Conservation (phyloP, 352 stramenopile species). For the Phytopythium helicoides region DNA sequence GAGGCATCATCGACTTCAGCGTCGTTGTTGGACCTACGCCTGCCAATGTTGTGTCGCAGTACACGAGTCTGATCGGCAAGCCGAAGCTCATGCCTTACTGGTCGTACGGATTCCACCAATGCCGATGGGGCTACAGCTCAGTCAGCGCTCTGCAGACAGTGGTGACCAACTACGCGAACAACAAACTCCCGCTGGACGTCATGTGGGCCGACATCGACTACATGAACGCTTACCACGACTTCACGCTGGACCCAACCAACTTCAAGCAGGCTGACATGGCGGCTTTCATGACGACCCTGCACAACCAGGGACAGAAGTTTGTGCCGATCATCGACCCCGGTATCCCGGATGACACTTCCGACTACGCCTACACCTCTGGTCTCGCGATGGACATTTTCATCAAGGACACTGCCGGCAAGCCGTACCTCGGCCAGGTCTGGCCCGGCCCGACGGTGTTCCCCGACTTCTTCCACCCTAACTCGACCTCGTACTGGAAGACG, state of each 20-base stretch:
- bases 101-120: conserved; percentile 72
- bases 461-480: conserved; percentile 79
- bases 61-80: conserved; percentile 49
- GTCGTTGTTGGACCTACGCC: conserved; percentile 46
- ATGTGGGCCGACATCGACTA: conserved; percentile 72
- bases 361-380: conserved; percentile 53
- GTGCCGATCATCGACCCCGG: conserved; percentile 83
- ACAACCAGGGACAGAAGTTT: conserved; percentile 55
- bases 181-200: conserved; percentile 46
- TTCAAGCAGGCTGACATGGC: conserved; percentile 34
- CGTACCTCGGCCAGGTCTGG: conserved; percentile 77
- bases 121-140: conserved; percentile 43
- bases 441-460: conserved; percentile 76
- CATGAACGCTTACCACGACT: conserved; percentile 57
- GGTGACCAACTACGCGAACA: conserved; percentile 38
- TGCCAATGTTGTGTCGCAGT: conserved; percentile 44
- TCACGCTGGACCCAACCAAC: conserved; percentile 57
- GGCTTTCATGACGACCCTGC: conserved; percentile 45
- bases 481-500: conserved; percentile 59
- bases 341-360: conserved; percentile 53
- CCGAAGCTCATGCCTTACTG: conserved; percentile 67
- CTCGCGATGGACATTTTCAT: conserved; percentile 74
- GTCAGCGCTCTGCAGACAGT: conserved; percentile 23
- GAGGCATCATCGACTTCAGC: conserved; percentile 62
- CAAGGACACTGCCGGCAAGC: conserved; percentile 60